phyloP scores from a whole-genome alignment of 1,139 yeast species.

The Kurtzmaniella quercitrusa region DNA sequence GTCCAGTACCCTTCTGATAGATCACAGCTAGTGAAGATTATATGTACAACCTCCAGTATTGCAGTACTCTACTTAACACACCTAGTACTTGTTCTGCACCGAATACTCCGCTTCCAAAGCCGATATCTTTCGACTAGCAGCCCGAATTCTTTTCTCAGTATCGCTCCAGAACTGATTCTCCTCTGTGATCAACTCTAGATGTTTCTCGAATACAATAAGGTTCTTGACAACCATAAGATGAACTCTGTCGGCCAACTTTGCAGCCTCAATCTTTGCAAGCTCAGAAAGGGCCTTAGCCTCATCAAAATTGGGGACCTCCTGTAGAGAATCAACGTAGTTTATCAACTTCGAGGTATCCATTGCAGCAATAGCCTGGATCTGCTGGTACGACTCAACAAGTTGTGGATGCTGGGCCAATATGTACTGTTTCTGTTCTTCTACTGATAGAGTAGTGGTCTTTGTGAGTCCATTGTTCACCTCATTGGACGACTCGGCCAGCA shows the following conservation, averaged over 20 bases:
- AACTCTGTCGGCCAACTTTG: conserved; percentile 14
- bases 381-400: conserved; percentile 18
- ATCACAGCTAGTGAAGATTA: no score
- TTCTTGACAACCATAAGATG: conserved; percentile 24
- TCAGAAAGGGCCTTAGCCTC: conserved; percentile 9
- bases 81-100: conserved; percentile 8
- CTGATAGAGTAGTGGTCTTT: not conserved
- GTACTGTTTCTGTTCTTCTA: conserved; percentile 1
- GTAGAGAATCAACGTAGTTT: conserved; percentile 16
- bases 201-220: conserved; percentile 27
- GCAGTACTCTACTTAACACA: not conserved
- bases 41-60: no score
- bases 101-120: conserved; percentile 8
- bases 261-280: conserved; percentile 11
- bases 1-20: no score
- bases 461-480: not conserved
- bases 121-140: conserved; percentile 10
- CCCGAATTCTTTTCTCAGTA: conserved; percentile 12
- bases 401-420: conserved; percentile 11
- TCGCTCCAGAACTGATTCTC: conserved; percentile 27
- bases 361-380: conserved; percentile 18
- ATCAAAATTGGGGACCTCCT: conserved; percentile 16
- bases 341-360: conserved; percentile 19
- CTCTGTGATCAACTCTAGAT: conserved; percentile 15
- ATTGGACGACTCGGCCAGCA: not conserved